Percentiles rank a stretch among this genome's conserved stretches.
These are phyloP conservation scores for Vanderwaltozyma yarrowii DNA, from an alignment of 805 yeast genomes.

Conservation along the genomic window DNA sequence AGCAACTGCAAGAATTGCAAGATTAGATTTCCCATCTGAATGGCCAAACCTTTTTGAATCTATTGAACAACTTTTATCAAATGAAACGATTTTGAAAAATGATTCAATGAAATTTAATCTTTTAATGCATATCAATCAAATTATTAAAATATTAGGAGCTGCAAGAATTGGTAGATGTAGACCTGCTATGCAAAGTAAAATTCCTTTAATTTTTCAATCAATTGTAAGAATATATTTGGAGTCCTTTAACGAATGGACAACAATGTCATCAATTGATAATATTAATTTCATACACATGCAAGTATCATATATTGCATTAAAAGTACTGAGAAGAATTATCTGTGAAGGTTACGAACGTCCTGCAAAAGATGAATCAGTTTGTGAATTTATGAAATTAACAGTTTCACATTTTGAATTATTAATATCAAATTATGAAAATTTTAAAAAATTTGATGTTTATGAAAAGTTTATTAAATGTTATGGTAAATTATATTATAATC, in stretches of 20 bases:
- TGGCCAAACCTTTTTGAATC: slow-evolving; percentile 81
- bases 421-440: slow-evolving; percentile 42
- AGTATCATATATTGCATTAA: slow-evolving; percentile 67
- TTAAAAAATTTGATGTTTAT: slow-evolving; percentile 32
- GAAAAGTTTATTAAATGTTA: slow-evolving; percentile 66
- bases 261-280: slow-evolving; percentile 24
- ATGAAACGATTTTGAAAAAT: slow-evolving; percentile 35
- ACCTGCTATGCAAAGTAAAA: slow-evolving; percentile 63
- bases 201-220: slow-evolving; percentile 51
- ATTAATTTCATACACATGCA: slow-evolving; percentile 37
- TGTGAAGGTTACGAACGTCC: slow-evolving; percentile 70
- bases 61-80: slow-evolving; percentile 33
- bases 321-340: slow-evolving; percentile 60
- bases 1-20: slow-evolving; percentile 63
- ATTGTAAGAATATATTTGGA: slow-evolving; percentile 49
- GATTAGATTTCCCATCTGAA: slow-evolving; percentile 77
- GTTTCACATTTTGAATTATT: slow-evolving; percentile 52
- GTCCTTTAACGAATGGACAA: slow-evolving; percentile 56
- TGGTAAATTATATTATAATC: slow-evolving; percentile 58
- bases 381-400: slow-evolving; percentile 49
- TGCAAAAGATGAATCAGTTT: slow-evolving; percentile 43
- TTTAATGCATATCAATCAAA: slow-evolving; percentile 61
- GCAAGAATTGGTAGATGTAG: slow-evolving; percentile 79
- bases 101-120: slow-evolving; percentile 50
- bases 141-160: slow-evolving; percentile 60